Percentiles rank a stretch among this genome's conserved stretches.
These are phyloP conservation scores for Myxozyma neotropica DNA, from an alignment of 805 yeast genomes.

Conservation along the genomic window DNA sequence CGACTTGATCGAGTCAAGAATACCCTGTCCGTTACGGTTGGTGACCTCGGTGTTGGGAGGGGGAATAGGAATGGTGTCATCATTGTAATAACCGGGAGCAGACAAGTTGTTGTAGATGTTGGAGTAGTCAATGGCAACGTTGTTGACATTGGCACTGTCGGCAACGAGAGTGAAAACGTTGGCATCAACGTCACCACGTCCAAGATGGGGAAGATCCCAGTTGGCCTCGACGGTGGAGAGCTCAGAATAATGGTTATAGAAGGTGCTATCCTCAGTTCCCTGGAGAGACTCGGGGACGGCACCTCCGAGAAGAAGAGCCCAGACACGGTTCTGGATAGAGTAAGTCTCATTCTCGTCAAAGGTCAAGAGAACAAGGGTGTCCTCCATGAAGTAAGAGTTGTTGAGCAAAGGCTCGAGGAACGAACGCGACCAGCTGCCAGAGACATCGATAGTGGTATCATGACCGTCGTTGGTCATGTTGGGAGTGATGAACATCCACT, in stretches of 20 bases:
- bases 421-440: slow-evolving; percentile 51
- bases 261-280: slow-evolving; percentile 52
- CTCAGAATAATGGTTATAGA: slow-evolving; percentile 57
- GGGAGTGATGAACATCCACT: slow-evolving; percentile 58
- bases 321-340: slow-evolving; percentile 50
- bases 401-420: slow-evolving; percentile 51
- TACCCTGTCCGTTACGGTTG: slow-evolving; percentile 44
- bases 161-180: slow-evolving; percentile 53
- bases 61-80: slow-evolving; percentile 38
- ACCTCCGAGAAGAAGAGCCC: slow-evolving; percentile 53
- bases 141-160: slow-evolving; percentile 37
- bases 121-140: slow-evolving; percentile 17
- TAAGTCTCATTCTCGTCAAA: slow-evolving; percentile 55
- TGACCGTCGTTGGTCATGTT: slow-evolving; percentile 59
- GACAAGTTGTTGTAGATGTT: slow-evolving; percentile 29
- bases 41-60: slow-evolving; percentile 46
- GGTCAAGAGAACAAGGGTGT: slow-evolving; percentile 51
- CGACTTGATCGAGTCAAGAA: slow-evolving; percentile 42
- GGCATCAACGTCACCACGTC: slow-evolving; percentile 55
- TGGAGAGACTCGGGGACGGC: slow-evolving; percentile 47
- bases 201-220: slow-evolving; percentile 54
- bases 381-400: slow-evolving; percentile 52
- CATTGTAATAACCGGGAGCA: slow-evolving; percentile 33
- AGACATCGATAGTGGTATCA: slow-evolving; percentile 50
- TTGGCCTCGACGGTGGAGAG: slow-evolving; percentile 54